A percentile compares a stretch with the other conserved stretches of the same genome.
Evolutionary conservation across 1,284 basidiomycete genomes (phyloP).

Genomic region (Xanthoconium separans): DNA sequence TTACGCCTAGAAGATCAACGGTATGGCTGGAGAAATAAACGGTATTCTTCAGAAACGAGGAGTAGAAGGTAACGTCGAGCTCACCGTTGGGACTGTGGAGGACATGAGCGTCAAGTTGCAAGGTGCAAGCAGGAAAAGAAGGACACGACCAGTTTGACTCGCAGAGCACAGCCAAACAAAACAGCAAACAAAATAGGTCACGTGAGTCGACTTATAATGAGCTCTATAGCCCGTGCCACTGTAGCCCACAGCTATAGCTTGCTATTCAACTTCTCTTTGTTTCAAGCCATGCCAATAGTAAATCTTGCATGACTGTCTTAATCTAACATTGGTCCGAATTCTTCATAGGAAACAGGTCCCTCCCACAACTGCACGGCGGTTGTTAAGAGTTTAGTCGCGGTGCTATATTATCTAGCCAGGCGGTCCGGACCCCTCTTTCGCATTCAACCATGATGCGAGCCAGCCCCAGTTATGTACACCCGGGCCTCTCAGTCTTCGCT

Average conservation of each 20-base stretch:
- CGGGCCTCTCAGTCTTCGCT: not conserved
- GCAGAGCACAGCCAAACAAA: conserved; percentile 15
- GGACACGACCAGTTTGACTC: not conserved
- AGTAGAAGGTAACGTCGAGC: not conserved
- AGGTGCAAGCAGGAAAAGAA: not conserved
- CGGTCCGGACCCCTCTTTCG: not conserved
- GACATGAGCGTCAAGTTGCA: not conserved
- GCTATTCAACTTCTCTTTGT: too few relatives aligned
- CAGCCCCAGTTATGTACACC: not conserved
- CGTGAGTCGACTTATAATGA: too few relatives aligned
- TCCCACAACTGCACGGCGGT: not conserved
- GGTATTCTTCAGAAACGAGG: not conserved
- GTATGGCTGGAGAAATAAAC: not conserved
- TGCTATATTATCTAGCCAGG: not conserved
- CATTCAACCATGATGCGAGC: not conserved
- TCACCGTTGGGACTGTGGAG: conserved; percentile 4
- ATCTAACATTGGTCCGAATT: too few relatives aligned
- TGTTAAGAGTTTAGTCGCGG: not conserved
- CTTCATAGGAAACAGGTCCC: too few relatives aligned
- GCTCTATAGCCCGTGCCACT: too few relatives aligned
- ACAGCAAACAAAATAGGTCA: not conserved
- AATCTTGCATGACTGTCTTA: too few relatives aligned
- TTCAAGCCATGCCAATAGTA: too few relatives aligned
- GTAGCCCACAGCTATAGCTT: too few relatives aligned
- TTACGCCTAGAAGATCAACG: not conserved